Percentiles rank a stretch among this genome's conserved stretches.
Evolutionary conservation across 768 basidiomycete genomes (phyloP).

Genomic region (Epithele typhae): DNA sequence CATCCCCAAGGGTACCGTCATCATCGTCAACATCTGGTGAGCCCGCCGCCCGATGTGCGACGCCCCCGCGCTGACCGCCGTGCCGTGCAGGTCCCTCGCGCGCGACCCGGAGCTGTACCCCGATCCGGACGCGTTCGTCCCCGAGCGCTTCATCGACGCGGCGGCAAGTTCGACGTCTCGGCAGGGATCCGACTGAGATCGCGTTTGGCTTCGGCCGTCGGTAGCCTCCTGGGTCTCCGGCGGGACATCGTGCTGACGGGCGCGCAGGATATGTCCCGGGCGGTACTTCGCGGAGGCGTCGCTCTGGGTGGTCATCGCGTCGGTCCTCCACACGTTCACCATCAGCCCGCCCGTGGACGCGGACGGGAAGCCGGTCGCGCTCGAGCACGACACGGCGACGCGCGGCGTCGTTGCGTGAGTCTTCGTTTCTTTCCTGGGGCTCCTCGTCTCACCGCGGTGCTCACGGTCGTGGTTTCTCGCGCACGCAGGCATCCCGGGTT

Average conservation of each 20-base stretch:
- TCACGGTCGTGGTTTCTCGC: background rate
- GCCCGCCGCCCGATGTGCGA: background rate
- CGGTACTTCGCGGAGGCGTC: slow-evolving; percentile 3
- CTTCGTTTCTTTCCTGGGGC: too few relatives aligned
- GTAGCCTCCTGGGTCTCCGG: background rate
- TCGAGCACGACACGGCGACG: background rate
- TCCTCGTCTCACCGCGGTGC: too few relatives aligned
- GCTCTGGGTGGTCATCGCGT: slow-evolving; percentile 3
- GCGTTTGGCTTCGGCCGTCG: slow-evolving; percentile 15
- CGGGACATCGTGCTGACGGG: background rate
- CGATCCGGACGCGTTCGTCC: slow-evolving; percentile 9
- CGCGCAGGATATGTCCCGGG: slow-evolving; percentile 3
- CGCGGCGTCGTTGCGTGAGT: background rate
- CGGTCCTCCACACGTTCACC: slow-evolving; percentile 5
- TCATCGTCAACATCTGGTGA: slow-evolving; percentile 21
- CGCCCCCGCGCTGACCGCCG: too few relatives aligned
- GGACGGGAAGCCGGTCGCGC: background rate
- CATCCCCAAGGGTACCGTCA: slow-evolving; percentile 25
- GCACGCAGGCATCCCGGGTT: background rate
- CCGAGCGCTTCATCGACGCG: slow-evolving; percentile 8
- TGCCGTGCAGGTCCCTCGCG: slow-evolving; percentile 3
- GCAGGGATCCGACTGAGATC: slow-evolving; percentile 9
- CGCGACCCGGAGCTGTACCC: slow-evolving; percentile 8
- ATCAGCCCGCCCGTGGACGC: slow-evolving; percentile 4
- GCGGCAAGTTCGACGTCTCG: background rate